Evolutionary conservation across 23 red algal genomes (phyloP), one percentile per base, ranked within the genome.

Genomic region (Chondrus crispus): DNA sequence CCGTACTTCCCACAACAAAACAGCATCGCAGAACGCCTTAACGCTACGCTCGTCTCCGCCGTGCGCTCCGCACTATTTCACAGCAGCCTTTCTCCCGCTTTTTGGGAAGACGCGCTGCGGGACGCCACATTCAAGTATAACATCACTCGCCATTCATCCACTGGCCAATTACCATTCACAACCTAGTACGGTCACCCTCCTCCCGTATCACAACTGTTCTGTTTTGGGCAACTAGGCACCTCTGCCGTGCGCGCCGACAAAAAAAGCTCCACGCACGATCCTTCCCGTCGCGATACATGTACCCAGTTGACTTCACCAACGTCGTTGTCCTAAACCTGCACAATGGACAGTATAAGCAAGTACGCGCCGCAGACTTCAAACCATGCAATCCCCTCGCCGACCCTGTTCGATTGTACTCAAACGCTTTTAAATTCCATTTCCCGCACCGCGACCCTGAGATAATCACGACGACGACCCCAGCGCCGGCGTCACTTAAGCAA

Each of bases 361-460:
- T 89, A 10, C 71, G 85, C 7, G 24, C 69, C 68, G 5, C 46
- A 14, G 69, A 89, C 16, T 89, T 89, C 71, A 37, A 64, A 38
- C 85, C 85, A 41, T 78, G 45, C 38, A 3, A 19, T 1, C n/a
- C 68, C n/a, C 0, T 3, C 26, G 60, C 28, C 7, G 85, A 75
- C 38, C 85, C 68, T 18, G 47, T 46, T 6, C 20, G 26, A 5
- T 66, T 66, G 20, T 7, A 44, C 63, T 10, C 38, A 14, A 14
- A 10, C 4, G 41, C 36, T 10, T 57, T 54, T 43, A 41, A 36
- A 12, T 4, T 7, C 37, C 72, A 43, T 1, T 46, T 20, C 12
- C 63, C 33, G 8, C 51, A 42, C 33, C 4, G 11, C 8, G 50
- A 6, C 22, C 63, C 83, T 63, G 41, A 4, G 12, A 6, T 13